Evolutionary conservation across 202 grass and related monocot genomes (phyloP).

Genomic region (Setaria viridis): DNA sequence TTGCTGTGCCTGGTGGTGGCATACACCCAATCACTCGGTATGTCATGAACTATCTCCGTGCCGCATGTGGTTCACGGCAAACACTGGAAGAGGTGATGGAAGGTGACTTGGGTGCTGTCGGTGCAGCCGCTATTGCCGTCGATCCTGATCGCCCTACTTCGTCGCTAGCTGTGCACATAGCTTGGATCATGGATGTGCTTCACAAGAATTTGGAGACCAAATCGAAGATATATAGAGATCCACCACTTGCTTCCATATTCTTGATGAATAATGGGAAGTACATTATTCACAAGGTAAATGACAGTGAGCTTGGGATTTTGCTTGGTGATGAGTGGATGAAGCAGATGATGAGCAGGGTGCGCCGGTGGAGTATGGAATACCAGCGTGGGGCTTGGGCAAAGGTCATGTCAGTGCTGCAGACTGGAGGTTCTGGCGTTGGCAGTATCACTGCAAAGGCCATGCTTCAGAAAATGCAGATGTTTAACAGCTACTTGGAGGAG

Average conservation of each 20-base stretch:
- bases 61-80: slow-evolving; percentile 80
- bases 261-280: slow-evolving; percentile 92
- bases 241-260: slow-evolving; percentile 81
- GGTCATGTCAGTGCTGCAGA: slow-evolving; percentile 75
- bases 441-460: slow-evolving; percentile 51
- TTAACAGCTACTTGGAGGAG: slow-evolving; percentile 85
- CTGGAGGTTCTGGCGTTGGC: slow-evolving; percentile 59
- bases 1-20: slow-evolving; percentile 69
- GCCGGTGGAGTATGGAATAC: slow-evolving; percentile 85
- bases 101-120: slow-evolving; percentile 61
- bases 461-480: slow-evolving; percentile 82
- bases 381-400: slow-evolving; percentile 83
- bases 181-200: slow-evolving; percentile 99
- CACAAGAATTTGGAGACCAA: slow-evolving; percentile 89
- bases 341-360: slow-evolving; percentile 77
- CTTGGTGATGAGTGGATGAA: slow-evolving; percentile 97
- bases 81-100: slow-evolving; percentile 98
- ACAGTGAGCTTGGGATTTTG: slow-evolving; percentile 78
- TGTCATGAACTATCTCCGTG: slow-evolving; percentile 96
- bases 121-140: slow-evolving; percentile 44
- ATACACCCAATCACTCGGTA: slow-evolving; percentile 94
- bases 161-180: slow-evolving; percentile 82
- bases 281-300: slow-evolving; percentile 91
- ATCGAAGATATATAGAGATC: slow-evolving; percentile 83
- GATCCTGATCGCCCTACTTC: slow-evolving; percentile 91